A percentile compares a stretch with the other conserved stretches of the same genome.
Conservation (phyloP, 2,329 filamentous ascomycete species). For the Trichoderma sp. region DNA sequence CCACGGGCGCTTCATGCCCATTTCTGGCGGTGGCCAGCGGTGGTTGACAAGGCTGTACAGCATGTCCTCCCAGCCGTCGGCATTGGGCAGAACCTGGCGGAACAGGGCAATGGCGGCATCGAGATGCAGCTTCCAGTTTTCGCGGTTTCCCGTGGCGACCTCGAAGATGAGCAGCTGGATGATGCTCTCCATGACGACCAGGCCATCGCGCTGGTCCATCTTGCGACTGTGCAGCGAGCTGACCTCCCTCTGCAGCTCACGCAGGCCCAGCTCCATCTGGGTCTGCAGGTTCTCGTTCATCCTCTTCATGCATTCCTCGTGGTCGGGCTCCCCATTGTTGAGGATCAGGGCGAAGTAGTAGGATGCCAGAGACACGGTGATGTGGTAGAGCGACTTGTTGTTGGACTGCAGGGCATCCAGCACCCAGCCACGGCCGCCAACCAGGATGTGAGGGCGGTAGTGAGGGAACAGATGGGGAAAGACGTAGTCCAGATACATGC, state of each 20-base stretch:
- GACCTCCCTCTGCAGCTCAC: slow-evolving; percentile 44
- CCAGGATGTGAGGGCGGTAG: slow-evolving; percentile 53
- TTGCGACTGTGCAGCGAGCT: slow-evolving; percentile 33
- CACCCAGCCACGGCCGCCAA: slow-evolving; percentile 60
- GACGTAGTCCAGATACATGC: slow-evolving; percentile 60
- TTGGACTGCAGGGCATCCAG: slow-evolving; percentile 55
- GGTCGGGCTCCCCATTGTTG: slow-evolving; percentile 31
- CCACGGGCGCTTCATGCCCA: slow-evolving; percentile 37
- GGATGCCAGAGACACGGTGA: slow-evolving; percentile 52
- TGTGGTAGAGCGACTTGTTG: slow-evolving; percentile 57
- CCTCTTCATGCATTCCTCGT: slow-evolving; percentile 35
- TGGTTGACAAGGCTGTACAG: slow-evolving; percentile 32
- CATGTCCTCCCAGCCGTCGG: slow-evolving; percentile 37
- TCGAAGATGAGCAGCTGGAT: slow-evolving; percentile 55
- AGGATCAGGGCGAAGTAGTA: slow-evolving; percentile 54
- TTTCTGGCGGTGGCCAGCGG: slow-evolving; percentile 35
- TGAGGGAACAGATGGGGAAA: slow-evolving; percentile 63
- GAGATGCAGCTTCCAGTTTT: slow-evolving; percentile 50
- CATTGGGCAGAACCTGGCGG: slow-evolving; percentile 41
- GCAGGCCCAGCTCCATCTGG: slow-evolving; percentile 45
- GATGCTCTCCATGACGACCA: slow-evolving; percentile 48
- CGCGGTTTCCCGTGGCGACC: slow-evolving; percentile 42
- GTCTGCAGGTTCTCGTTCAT: slow-evolving; percentile 41
- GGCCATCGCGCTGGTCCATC: slow-evolving; percentile 27
- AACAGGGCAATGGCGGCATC: slow-evolving; percentile 50